Conservation (phyloP, 768 basidiomycete genomes). For the Kwoniella shandongensis region DNA sequence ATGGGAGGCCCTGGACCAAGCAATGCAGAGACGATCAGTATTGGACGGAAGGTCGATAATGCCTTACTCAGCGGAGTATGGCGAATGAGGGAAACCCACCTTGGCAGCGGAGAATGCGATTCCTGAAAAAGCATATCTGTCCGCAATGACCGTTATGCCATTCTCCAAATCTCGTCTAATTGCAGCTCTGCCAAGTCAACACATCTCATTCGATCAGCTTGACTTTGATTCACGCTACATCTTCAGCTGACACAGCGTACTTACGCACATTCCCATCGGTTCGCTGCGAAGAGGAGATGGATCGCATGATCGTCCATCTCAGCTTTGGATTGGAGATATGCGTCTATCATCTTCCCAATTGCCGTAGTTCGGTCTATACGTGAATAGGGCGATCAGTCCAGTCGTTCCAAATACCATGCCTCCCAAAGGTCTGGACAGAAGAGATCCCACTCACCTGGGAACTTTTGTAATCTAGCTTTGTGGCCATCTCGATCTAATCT, state of each 20-base stretch:
- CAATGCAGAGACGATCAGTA: background rate
- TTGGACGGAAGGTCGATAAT: background rate
- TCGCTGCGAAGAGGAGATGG: slow-evolving; percentile 93
- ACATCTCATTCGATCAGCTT: too few relatives aligned
- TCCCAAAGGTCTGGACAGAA: too few relatives aligned
- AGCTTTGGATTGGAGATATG: slow-evolving; percentile 76
- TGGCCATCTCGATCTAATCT: slow-evolving; percentile 58
- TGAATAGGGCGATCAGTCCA: too few relatives aligned
- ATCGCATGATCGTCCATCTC: slow-evolving; percentile 89
- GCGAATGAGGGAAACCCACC: slow-evolving; percentile 33
- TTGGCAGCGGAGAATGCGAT: slow-evolving; percentile 71
- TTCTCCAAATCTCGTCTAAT: slow-evolving; percentile 63
- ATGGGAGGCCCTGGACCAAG: slow-evolving; percentile 61
- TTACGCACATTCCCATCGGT: slow-evolving; percentile 92
- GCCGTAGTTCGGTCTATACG: slow-evolving; percentile 78
- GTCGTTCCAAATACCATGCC: too few relatives aligned
- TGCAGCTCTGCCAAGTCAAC: slow-evolving; percentile 6
- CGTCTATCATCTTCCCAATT: slow-evolving; percentile 89
- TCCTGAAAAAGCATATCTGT: slow-evolving; percentile 95
- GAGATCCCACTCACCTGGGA: slow-evolving; percentile 67
- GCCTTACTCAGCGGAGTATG: background rate
- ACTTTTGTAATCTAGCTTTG: slow-evolving; percentile 69
- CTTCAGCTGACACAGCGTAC: slow-evolving; percentile 25
- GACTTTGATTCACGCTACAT: background rate
- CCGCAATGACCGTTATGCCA: slow-evolving; percentile 78